Conservation (phyloP, 2,329 filamentous ascomycete genomes). For the Bipolaris cookei region DNA sequence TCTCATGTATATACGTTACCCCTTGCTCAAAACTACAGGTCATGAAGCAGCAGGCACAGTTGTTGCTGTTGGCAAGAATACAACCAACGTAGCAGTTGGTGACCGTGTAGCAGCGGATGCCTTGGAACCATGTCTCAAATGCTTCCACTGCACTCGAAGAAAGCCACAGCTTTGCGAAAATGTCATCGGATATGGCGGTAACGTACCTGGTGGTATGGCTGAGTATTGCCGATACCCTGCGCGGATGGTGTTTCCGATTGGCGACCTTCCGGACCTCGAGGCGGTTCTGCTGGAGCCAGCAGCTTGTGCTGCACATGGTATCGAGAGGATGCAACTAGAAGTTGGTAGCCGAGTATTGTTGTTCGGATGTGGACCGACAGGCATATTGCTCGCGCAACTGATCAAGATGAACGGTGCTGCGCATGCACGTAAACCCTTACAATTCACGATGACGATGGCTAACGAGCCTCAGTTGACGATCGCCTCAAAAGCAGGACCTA, state of each 20-base stretch:
- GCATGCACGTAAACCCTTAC: conserved; percentile 51
- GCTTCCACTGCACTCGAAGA: conserved; percentile 75
- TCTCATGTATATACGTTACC: neutral
- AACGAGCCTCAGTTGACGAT: conserved; percentile 59
- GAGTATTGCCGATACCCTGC: conserved; percentile 68
- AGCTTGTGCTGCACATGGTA: conserved; percentile 72
- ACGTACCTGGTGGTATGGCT: conserved; percentile 73
- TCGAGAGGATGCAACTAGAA: conserved; percentile 71
- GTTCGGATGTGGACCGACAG: conserved; percentile 71
- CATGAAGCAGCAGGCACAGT: conserved; percentile 73
- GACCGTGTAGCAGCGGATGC: conserved; percentile 68
- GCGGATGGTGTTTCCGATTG: conserved; percentile 67
- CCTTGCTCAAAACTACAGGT: conserved; percentile 47
- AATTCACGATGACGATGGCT: neutral
- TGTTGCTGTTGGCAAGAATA: conserved; percentile 63
- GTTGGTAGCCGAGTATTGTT: conserved; percentile 69
- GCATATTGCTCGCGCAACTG: conserved; percentile 68
- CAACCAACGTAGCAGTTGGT: conserved; percentile 66
- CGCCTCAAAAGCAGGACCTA: conserved; percentile 71
- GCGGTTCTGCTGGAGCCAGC: conserved; percentile 74
- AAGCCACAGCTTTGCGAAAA: conserved; percentile 72
- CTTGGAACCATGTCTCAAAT: conserved; percentile 71
- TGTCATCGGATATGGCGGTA: conserved; percentile 71
- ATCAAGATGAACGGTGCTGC: conserved; percentile 70
- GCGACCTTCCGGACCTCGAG: conserved; percentile 71